A percentile compares a stretch with the other conserved stretches of the same genome.
Evolutionary conservation across 2,329 filamentous ascomycete species (phyloP).

Genomic region (Phialophora macrospora): DNA sequence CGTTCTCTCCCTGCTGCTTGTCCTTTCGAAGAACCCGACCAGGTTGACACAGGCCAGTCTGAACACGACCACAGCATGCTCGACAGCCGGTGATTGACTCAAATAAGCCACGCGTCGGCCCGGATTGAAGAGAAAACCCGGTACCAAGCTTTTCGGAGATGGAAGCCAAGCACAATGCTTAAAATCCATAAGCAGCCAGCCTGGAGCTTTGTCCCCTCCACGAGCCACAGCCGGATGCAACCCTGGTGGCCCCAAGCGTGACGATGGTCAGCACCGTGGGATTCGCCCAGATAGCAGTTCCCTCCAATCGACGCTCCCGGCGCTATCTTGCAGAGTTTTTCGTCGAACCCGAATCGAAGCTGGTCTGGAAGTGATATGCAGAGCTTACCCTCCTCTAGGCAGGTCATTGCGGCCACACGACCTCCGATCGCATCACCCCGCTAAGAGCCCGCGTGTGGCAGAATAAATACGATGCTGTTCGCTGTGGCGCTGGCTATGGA

Average conservation of each 20-base stretch:
- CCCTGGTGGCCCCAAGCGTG: not conserved
- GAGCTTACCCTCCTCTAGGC: conserved; percentile 2
- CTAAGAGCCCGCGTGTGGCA: conserved; percentile 1
- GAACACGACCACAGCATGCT: no score
- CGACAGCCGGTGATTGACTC: not conserved
- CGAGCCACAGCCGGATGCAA: conserved; percentile 12
- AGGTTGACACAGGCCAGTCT: no score
- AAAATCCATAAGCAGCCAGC: not conserved
- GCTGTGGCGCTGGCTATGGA: not conserved
- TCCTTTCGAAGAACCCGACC: no score
- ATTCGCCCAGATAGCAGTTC: conserved; percentile 3
- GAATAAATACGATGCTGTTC: conserved; percentile 16
- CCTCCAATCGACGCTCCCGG: conserved; percentile 11
- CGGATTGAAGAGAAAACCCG: not conserved
- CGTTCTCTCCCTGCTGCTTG: no score
- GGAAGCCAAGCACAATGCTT: conserved; percentile 13
- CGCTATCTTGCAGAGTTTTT: conserved; percentile 13
- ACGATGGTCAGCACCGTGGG: conserved; percentile 9
- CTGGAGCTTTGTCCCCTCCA: not conserved
- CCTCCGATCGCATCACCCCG: not conserved
- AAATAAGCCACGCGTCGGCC: not conserved
- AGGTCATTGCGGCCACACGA: conserved; percentile 14
- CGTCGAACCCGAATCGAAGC: conserved; percentile 9
- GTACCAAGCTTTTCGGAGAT: conserved; percentile 5
- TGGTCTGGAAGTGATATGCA: conserved; percentile 17